Evolutionary conservation across 257 asterid species (phyloP).

Genomic region (Nicotiana tomentosiformis): DNA sequence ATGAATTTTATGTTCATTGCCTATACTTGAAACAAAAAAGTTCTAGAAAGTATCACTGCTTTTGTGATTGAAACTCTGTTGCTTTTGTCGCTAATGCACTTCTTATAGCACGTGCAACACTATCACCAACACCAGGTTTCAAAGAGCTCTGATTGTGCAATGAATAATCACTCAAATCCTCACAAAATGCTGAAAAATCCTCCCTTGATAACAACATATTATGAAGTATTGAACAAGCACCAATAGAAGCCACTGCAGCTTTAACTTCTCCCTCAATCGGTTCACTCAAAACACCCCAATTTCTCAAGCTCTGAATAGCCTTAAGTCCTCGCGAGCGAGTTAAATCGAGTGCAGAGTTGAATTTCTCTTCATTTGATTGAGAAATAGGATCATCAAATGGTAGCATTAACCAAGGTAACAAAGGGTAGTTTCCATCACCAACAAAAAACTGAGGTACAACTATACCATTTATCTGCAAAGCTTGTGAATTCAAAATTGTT

Average conservation of each 20-base stretch:
- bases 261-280: constrained; percentile 41
- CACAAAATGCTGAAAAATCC: constrained; percentile 62
- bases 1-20: neutral
- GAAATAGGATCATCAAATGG: constrained; percentile 39
- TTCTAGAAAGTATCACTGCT: neutral
- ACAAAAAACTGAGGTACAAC: constrained; percentile 48
- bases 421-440: constrained; percentile 48
- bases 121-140: constrained; percentile 1
- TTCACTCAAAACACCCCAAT: constrained; percentile 61
- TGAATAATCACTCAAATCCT: constrained; percentile 32
- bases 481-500: constrained; percentile 29
- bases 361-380: constrained; percentile 47
- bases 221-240: constrained; percentile 77
- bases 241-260: constrained; percentile 61
- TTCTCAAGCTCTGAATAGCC: constrained; percentile 54
- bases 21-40: neutral
- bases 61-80: constrained; percentile 13
- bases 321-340: constrained; percentile 33
- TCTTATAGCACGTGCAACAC: constrained; percentile 33
- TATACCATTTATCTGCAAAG: constrained; percentile 23
- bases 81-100: constrained; percentile 44
- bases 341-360: constrained; percentile 35
- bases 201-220: constrained; percentile 78
- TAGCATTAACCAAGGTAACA: constrained; percentile 63
- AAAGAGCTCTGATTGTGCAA: constrained; percentile 10